phyloP scores from a whole-genome alignment of 768 basidiomycete species.

The Termitomyces sp. region DNA sequence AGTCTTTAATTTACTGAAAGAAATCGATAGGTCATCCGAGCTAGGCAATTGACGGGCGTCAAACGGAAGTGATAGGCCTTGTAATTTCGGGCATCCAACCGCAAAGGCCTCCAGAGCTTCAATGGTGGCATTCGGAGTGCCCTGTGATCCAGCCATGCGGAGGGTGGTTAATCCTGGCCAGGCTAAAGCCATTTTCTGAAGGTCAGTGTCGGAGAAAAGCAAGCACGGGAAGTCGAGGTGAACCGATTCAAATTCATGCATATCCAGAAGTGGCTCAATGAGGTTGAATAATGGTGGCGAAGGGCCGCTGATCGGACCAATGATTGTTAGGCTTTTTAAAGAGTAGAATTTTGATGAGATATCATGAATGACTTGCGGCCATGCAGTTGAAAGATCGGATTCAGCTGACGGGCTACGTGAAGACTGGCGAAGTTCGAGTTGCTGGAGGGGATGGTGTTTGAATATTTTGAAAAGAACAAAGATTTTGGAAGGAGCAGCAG shows the following conservation, averaged over 20 bases:
- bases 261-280: conserved; percentile 9
- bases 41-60: conserved; percentile 3
- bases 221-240: conserved; percentile 9
- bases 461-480: conserved; percentile 2
- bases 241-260: conserved; percentile 5
- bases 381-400: neutral
- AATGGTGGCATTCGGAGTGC: conserved; percentile 8
- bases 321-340: conserved; percentile 5
- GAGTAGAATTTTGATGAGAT: conserved; percentile 3
- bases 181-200: conserved; percentile 4
- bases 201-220: conserved; percentile 5
- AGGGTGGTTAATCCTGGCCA: conserved; percentile 5
- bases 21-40: neutral
- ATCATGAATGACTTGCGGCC: conserved; percentile 3
- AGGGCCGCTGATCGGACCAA: neutral
- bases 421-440: conserved; percentile 2
- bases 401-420: neutral
- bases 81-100: conserved; percentile 4
- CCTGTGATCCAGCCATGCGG: conserved; percentile 1
- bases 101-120: conserved; percentile 3
- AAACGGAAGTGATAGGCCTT: conserved; percentile 9
- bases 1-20: conserved; percentile 5
- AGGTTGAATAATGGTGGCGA: neutral
- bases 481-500: neutral
- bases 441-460: conserved; percentile 7